A percentile compares a stretch with the other conserved stretches of the same genome.
These are phyloP conservation scores for Candida dajiaensis DNA, from an alignment of 805 yeast genomes.

Conservation along the genomic window DNA sequence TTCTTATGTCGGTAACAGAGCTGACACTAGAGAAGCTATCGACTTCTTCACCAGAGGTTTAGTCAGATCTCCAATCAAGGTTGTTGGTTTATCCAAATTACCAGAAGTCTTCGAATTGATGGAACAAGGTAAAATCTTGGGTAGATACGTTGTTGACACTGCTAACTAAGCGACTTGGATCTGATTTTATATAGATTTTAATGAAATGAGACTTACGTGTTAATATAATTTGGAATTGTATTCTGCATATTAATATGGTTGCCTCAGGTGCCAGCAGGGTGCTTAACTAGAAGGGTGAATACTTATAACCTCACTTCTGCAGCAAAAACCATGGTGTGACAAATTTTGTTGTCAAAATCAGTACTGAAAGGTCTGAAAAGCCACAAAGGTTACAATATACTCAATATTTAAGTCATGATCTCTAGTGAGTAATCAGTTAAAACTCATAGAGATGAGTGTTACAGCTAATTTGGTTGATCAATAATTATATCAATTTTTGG, in stretches of 20 bases:
- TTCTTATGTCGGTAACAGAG: constrained; percentile 86
- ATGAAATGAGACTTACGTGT: neutral
- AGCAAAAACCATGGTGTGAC: no score
- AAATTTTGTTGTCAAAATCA: no score
- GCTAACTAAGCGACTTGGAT: constrained; percentile 33
- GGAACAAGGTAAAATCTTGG: constrained; percentile 81
- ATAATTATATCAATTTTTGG: no score
- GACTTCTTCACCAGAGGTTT: constrained; percentile 69
- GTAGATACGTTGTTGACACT: constrained; percentile 85
- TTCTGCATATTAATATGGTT: no score
- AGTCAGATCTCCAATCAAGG: constrained; percentile 65
- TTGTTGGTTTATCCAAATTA: constrained; percentile 70
- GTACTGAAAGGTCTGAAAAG: no score
- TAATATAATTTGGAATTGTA: neutral
- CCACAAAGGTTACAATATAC: no score
- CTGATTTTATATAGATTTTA: neutral
- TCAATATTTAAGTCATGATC: no score
- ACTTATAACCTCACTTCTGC: no score
- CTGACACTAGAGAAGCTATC: constrained; percentile 77
- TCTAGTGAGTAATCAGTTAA: no score
- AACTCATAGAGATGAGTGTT: no score
- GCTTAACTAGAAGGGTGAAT: no score
- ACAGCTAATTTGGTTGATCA: no score
- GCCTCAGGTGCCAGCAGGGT: neutral
- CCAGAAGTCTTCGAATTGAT: constrained; percentile 66